phyloP scores from a whole-genome alignment of 83 land plant genomes.

The Diphasiastrum complanatum region DNA sequence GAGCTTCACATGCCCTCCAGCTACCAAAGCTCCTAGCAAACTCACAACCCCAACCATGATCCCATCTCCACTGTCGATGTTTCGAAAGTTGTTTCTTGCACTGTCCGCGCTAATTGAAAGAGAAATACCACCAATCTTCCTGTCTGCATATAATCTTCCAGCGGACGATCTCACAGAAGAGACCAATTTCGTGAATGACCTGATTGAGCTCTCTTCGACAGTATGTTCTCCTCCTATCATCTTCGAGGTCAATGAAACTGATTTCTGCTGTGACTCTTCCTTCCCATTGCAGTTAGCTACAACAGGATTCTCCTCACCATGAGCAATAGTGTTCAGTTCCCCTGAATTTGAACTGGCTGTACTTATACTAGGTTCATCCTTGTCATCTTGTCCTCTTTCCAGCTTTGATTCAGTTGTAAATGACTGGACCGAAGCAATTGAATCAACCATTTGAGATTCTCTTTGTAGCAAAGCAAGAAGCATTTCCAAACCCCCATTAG shows the following conservation, averaged over 20 bases:
- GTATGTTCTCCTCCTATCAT: no score
- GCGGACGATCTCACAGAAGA: conserved; percentile 19
- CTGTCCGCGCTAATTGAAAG: conserved; percentile 80
- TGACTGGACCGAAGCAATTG: conserved; percentile 10
- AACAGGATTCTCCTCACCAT: neutral
- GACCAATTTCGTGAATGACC: conserved; percentile 13
- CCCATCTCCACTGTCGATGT: conserved; percentile 80
- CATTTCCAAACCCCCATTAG: conserved; percentile 84
- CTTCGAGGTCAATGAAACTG: no score
- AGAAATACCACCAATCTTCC: conserved; percentile 77
- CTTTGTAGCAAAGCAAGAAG: conserved; percentile 70
- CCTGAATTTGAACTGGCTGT: neutral
- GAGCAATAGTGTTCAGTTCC: neutral
- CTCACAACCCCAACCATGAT: conserved; percentile 78
- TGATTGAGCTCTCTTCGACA: no score
- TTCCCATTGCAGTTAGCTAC: no score
- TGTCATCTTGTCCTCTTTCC: conserved; percentile 7
- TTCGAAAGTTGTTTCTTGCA: conserved; percentile 81
- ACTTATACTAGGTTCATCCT: conserved; percentile 2
- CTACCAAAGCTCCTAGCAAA: conserved; percentile 74
- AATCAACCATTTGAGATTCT: conserved; percentile 70
- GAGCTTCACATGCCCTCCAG: conserved; percentile 62
- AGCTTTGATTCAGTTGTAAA: conserved; percentile 1
- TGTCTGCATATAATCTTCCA: conserved; percentile 17
- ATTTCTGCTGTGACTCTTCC: no score